Evolutionary conservation across 2,329 filamentous ascomycete species (phyloP), one percentile per base, ranked within the genome.

Genomic region (Paracamarosporium sp.): DNA sequence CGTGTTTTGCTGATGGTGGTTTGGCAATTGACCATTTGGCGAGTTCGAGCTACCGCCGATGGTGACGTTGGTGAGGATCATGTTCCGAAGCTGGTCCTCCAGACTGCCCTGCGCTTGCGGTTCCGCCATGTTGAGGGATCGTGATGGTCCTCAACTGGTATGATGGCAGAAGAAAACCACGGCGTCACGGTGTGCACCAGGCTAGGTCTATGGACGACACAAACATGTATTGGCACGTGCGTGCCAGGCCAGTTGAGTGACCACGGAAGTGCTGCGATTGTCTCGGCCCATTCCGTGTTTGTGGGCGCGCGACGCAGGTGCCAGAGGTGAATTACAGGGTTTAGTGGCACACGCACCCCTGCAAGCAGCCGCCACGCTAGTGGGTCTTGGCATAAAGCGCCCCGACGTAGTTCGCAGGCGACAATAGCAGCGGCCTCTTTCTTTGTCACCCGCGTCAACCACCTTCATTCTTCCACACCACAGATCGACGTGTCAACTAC

Each of bases 51-150:
- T 33, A 43, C 55, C 44, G n/a, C 61, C 51, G 7, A 74, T 68
- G 24, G 72, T 74, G 47, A 78, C 76, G 68, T 86, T 85, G 60
- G 78, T 81, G 48, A 90, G 78, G 28, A 88, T 88, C 72, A 90
- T 82, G 57, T 78, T 80, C 44, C 86, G 83, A 36, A 90, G 75
- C 52, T 82, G 85, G 48, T 84, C 80, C 67, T 90, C 87, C 47
- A 76, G 61, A 24, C 59, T 66, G 27, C 35, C 58, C 20, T 55
- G 48, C 15, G 35, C 27, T 17, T 51, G 48, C 17, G 31, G 48
- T 30, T 40, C 36, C 2, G 48, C 36, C 51, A 22, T 59, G 46
- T 46, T 58, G 28, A 28, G 60, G 43, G 47, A 52, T 31, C 28
- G 53, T 30, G 43, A 59, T 60, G 24, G 61, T 63, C 69, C 71